phyloP scores from a whole-genome alignment of 257 asterid genomes.

The Mentha longifolia region DNA sequence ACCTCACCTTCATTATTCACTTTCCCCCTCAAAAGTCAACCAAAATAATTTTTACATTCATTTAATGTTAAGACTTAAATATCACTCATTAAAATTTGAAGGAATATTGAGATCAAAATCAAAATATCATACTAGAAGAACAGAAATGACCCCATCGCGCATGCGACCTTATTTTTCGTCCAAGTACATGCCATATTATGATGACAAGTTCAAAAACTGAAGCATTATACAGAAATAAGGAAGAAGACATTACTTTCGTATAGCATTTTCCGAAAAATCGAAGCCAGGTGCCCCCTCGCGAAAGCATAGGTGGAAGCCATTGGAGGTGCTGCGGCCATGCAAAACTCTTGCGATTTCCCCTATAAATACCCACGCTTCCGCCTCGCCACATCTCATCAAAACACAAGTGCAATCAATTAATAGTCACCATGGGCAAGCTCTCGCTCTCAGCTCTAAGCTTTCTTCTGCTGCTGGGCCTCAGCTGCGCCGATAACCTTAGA shows the following conservation, averaged over 20 bases:
- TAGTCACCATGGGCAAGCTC: slow-evolving; percentile 24
- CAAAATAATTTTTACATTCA: too few relatives aligned
- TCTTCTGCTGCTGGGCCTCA: slow-evolving; percentile 32
- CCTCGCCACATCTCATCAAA: slow-evolving; percentile 42
- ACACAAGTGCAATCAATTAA: not conserved
- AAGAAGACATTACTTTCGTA: not conserved
- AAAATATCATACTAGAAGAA: too few relatives aligned
- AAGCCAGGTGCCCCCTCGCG: slow-evolving; percentile 35
- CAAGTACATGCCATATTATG: not conserved
- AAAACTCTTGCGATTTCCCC: slow-evolving; percentile 14
- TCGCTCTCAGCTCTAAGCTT: slow-evolving; percentile 32
- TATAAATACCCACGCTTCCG: slow-evolving; percentile 41
- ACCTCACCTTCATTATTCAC: too few relatives aligned
- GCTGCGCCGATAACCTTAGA: slow-evolving; percentile 11
- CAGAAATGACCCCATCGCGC: too few relatives aligned
- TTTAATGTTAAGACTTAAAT: too few relatives aligned
- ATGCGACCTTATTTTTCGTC: too few relatives aligned
- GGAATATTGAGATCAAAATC: too few relatives aligned
- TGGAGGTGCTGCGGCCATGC: slow-evolving; percentile 44
- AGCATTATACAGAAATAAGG: not conserved
- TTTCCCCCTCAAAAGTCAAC: too few relatives aligned
- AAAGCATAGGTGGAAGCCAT: slow-evolving; percentile 48
- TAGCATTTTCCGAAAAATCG: not conserved
- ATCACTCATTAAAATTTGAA: too few relatives aligned
- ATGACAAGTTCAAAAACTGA: not conserved